Conservation (phyloP, 345 rosid species). For the Combretum micranthum region DNA sequence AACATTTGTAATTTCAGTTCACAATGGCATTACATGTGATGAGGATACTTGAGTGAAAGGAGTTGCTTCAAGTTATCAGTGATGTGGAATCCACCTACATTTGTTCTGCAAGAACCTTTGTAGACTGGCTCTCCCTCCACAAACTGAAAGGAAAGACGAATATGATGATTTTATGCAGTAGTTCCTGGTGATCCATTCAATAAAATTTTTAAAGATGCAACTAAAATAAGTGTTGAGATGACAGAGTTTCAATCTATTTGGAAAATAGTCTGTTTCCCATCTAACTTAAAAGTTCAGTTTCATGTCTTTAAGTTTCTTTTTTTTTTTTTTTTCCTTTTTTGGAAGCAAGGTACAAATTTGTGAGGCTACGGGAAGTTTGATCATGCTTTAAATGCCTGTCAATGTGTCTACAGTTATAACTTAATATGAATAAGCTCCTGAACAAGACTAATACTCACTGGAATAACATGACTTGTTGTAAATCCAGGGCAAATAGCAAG, state of each 20-base stretch:
- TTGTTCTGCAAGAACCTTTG: slow-evolving; percentile 76
- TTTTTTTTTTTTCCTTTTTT: no score
- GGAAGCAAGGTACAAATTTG: not conserved
- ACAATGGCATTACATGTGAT: slow-evolving; percentile 55
- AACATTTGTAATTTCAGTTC: no score
- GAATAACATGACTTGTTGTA: slow-evolving; percentile 78
- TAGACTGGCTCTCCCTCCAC: slow-evolving; percentile 77
- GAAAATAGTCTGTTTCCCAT: no score
- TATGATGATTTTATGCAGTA: not conserved
- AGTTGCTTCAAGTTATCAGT: slow-evolving; percentile 91
- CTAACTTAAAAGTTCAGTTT: not conserved
- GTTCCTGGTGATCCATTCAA: no score
- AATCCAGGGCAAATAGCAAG: slow-evolving; percentile 86
- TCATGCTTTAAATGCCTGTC: not conserved
- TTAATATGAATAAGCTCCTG: not conserved
- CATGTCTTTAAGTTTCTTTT: no score
- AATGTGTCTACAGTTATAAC: no score
- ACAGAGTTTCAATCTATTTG: no score
- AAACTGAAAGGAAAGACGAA: slow-evolving; percentile 41
- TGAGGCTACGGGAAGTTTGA: not conserved
- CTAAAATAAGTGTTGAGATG: no score
- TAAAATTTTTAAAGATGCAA: no score
- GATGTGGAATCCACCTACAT: slow-evolving; percentile 85
- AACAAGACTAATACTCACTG: slow-evolving; percentile 37
- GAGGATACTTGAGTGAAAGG: slow-evolving; percentile 88